A percentile compares a stretch with the other conserved stretches of the same genome.
These are phyloP conservation scores for Yarrowia keelungensis DNA, from an alignment of 805 yeast genomes.

Conservation along the genomic window DNA sequence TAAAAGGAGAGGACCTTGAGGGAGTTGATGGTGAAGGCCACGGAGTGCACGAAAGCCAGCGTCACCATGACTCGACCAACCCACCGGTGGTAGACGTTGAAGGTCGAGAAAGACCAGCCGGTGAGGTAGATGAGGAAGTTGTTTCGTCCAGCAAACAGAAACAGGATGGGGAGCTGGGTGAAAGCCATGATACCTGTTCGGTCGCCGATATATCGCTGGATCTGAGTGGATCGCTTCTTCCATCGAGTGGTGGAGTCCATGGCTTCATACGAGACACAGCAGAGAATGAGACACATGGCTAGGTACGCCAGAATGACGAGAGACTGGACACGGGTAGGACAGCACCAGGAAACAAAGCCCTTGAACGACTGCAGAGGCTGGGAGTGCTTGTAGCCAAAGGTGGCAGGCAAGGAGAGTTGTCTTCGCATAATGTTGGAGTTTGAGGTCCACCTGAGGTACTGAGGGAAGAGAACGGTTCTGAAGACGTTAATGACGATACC, in stretches of 20 bases:
- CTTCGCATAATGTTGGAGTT: constrained; percentile 44
- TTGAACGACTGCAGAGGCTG: constrained; percentile 45
- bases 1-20: background rate
- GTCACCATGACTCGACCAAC: constrained; percentile 44
- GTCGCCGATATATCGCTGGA: constrained; percentile 43
- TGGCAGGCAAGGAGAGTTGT: constrained; percentile 49
- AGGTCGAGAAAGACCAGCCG: constrained; percentile 67
- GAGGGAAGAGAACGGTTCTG: constrained; percentile 40
- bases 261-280: constrained; percentile 43
- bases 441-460: constrained; percentile 25
- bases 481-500: constrained; percentile 44
- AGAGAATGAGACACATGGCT: constrained; percentile 46
- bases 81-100: constrained; percentile 63
- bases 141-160: constrained; percentile 68
- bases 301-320: constrained; percentile 51
- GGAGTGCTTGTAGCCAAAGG: constrained; percentile 46
- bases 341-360: constrained; percentile 40
- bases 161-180: constrained; percentile 46
- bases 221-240: constrained; percentile 45
- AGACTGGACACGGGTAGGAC: constrained; percentile 56
- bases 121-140: constrained; percentile 67
- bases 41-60: constrained; percentile 45
- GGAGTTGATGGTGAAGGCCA: constrained; percentile 33
- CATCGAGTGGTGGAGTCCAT: constrained; percentile 44
- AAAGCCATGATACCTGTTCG: constrained; percentile 44